Conservation (phyloP, 202 grass and related monocot species). For the Eragrostis tef region DNA sequence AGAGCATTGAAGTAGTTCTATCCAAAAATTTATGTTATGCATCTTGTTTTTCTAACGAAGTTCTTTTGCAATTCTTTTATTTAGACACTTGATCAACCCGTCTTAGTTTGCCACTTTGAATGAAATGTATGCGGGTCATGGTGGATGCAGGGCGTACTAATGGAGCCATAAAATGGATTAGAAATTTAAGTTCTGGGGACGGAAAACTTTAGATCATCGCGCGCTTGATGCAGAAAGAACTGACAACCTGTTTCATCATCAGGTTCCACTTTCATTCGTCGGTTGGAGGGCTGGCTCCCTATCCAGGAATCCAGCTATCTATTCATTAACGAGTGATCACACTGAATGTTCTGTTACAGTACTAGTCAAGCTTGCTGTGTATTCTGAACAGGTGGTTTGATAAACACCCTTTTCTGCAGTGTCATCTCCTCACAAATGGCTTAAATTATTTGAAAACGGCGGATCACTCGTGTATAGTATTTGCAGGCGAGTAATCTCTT, state of each 20-base stretch:
- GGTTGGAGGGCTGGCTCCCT: conserved; percentile 19
- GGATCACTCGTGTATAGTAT: conserved; percentile 92
- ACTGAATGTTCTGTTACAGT: conserved; percentile 25
- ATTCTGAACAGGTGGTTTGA: background rate
- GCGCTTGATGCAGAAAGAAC: conserved; percentile 94
- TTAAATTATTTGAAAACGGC: conserved; percentile 80
- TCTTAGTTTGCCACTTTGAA: conserved; percentile 19
- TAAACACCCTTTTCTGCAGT: conserved; percentile 57
- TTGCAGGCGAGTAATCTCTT: conserved; percentile 73
- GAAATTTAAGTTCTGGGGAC: conserved; percentile 95
- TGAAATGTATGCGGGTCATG: conserved; percentile 63
- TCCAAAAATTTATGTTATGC: too few species aligned
- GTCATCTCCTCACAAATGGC: conserved; percentile 79
- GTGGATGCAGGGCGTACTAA: conserved; percentile 98
- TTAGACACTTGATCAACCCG: background rate
- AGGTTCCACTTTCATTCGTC: conserved; percentile 60
- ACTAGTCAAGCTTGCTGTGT: conserved; percentile 36
- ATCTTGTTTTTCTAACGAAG: too few species aligned
- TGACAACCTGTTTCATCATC: conserved; percentile 80
- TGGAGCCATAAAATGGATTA: conserved; percentile 92
- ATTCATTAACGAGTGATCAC: conserved; percentile 10
- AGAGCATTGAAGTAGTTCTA: too few species aligned
- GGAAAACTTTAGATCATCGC: conserved; percentile 84
- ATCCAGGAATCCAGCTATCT: conserved; percentile 4
- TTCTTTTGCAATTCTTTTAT: too few species aligned